Conservation (phyloP, 1,284 basidiomycete species). For the Mycosarcoma maydis region DNA sequence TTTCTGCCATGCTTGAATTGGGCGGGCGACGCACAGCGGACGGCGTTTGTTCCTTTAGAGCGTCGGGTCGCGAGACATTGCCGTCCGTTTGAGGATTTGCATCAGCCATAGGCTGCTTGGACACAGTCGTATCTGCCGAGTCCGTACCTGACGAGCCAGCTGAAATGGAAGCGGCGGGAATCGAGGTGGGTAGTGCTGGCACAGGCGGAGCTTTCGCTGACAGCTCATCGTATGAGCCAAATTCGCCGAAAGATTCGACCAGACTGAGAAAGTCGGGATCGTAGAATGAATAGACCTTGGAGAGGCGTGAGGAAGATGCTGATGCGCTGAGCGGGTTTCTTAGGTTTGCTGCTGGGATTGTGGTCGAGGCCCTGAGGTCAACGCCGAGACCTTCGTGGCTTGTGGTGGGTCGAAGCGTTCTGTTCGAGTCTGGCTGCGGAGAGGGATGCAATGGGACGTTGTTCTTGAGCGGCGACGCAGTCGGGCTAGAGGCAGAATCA, state of each 20-base stretch:
- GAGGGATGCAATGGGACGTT: slow-evolving; percentile 8
- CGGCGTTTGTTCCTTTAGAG: background rate
- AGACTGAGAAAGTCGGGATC: slow-evolving; percentile 76
- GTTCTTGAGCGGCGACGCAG: slow-evolving; percentile 25
- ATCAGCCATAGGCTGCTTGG: too few species aligned
- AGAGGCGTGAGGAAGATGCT: slow-evolving; percentile 29
- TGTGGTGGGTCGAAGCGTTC: slow-evolving; percentile 12
- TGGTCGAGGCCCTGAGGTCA: slow-evolving; percentile 14
- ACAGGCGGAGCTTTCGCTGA: slow-evolving; percentile 17
- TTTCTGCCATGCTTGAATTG: background rate
- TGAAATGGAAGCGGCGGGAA: too few species aligned
- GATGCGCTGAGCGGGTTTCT: slow-evolving; percentile 32
- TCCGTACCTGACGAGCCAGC: too few species aligned
- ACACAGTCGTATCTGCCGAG: too few species aligned
- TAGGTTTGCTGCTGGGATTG: slow-evolving; percentile 3
- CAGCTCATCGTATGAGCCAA: slow-evolving; percentile 49
- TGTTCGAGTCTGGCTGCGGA: slow-evolving; percentile 6
- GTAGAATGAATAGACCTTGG: slow-evolving; percentile 78
- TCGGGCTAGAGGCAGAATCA: slow-evolving; percentile 13
- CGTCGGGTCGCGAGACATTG: background rate
- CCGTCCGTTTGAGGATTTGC: background rate
- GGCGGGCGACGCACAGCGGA: background rate
- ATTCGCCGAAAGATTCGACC: slow-evolving; percentile 66
- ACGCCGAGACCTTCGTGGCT: slow-evolving; percentile 36
- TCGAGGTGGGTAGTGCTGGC: slow-evolving; percentile 17